These are phyloP conservation scores for Cryptococcus depauperatus DNA, from an alignment of 1,284 basidiomycete genomes.

Conservation along the genomic window DNA sequence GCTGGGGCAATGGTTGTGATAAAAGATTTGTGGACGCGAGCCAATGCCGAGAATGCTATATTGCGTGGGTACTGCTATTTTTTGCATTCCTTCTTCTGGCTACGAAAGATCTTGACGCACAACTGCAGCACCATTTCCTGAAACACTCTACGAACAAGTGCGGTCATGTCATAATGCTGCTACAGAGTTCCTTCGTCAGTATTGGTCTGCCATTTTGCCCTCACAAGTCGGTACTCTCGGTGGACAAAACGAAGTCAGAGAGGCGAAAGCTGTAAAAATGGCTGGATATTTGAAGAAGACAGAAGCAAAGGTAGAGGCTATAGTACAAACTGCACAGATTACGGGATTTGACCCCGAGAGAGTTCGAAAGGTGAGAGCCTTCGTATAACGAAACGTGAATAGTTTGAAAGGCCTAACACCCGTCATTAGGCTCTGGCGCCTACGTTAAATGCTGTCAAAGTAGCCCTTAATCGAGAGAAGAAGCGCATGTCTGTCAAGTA, in stretches of 20 bases:
- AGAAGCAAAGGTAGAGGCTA: conserved; percentile 66
- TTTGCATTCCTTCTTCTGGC: conserved; percentile 1
- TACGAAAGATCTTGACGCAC: conserved; percentile 2
- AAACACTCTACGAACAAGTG: conserved; percentile 68
- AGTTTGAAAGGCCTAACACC: no score
- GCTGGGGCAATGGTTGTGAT: conserved; percentile 26
- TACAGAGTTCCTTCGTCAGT: conserved; percentile 92
- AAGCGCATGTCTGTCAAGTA: conserved; percentile 9
- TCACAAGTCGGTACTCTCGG: conserved; percentile 53
- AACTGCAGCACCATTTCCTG: conserved; percentile 66
- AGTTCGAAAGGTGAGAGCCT: conserved; percentile 58
- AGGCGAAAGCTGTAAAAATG: conserved; percentile 75
- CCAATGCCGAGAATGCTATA: conserved; percentile 31
- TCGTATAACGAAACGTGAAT: background rate
- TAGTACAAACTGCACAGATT: conserved; percentile 58
- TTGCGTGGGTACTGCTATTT: conserved; percentile 16
- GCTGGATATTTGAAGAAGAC: conserved; percentile 67
- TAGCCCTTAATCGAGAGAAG: conserved; percentile 52
- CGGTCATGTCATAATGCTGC: conserved; percentile 82
- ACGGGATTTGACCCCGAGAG: conserved; percentile 58
- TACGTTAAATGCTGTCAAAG: conserved; percentile 65
- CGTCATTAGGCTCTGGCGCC: conserved; percentile 65
- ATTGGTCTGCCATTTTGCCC: conserved; percentile 84
- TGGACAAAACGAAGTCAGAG: conserved; percentile 48
- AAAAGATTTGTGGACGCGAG: conserved; percentile 29